Evolutionary conservation across 129 eudicot species (phyloP), one percentile per base, ranked within the genome.

Genomic region (Daucus carota): DNA sequence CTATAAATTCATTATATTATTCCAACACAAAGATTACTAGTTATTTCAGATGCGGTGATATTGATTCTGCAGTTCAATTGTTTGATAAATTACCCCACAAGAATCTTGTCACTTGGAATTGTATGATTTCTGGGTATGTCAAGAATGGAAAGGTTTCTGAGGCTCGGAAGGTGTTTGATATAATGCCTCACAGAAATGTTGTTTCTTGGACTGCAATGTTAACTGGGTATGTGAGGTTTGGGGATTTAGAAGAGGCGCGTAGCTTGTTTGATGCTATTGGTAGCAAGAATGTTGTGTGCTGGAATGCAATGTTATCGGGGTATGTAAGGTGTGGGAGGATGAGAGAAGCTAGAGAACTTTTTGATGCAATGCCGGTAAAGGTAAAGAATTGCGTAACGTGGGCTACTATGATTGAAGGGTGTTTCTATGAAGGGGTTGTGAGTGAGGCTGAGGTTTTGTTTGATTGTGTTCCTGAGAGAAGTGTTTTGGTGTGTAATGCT

Each of bases 171-270:
- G 41, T 86, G 80, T 91, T 91, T 40, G 87, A 86, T 78, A 57
- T 63, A 78, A 91, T 91, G 93, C 92, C 97, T 0, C 3, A 16
- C 20, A 81, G 85, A 74, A 91, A 91, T 60, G 47, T 91, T 18
- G 93, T 91, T 31, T 91, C 97, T 22, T 91, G 90, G 93, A 91
- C 93, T 3, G 89, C 93, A 12, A 84, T 91, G 93, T 81, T 91
- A 50, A 88, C 82, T 72, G 93, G 93, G 68, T 91, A 86, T 44
- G 91, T 90, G 9, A 87, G 75, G 79, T 79, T 78, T 77, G 90
- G 91, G 67, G 80, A 80, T 33, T 60, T 92, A 73, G 86, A 80
- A 4, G 93, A 89, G 76, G 90, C 96, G 0, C 47, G 88, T 47
- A 52, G 32, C 4, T 80, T 90, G 80, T 92, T 92, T 81, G 88